These are phyloP conservation scores for Aspergillus conjunctus DNA, from an alignment of 495 filamentous ascomycete species.

Conservation along the genomic window DNA sequence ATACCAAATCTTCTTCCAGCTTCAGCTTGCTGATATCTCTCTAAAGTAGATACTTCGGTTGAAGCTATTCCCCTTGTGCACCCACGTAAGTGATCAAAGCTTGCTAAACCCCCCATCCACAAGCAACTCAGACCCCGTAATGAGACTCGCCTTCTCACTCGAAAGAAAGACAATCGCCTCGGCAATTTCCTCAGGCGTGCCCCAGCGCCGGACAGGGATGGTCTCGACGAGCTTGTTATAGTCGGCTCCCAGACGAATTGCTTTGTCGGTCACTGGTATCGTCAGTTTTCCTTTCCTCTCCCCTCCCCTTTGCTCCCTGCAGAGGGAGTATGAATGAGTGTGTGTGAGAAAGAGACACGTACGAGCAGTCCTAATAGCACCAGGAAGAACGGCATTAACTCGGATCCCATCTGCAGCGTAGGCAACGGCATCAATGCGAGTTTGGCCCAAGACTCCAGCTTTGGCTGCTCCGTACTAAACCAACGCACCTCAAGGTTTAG, in stretches of 20 bases:
- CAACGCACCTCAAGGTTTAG: no score
- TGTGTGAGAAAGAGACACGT: not conserved
- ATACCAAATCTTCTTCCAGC: no score
- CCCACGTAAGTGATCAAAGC: not conserved
- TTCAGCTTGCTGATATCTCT: no score
- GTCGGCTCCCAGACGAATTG: conserved; percentile 11
- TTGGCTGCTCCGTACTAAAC: conserved; percentile 15
- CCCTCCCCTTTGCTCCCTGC: not conserved
- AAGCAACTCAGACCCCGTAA: conserved; percentile 39
- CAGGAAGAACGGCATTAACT: conserved; percentile 16
- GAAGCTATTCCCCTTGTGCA: not conserved
- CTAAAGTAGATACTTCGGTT: no score
- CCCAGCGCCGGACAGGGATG: conserved; percentile 37
- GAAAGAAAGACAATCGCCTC: conserved; percentile 41
- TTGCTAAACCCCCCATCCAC: conserved; percentile 32
- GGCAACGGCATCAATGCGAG: conserved; percentile 19
- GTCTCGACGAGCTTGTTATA: conserved; percentile 9
- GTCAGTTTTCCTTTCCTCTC: no score
- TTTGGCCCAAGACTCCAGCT: conserved; percentile 18
- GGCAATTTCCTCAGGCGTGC: conserved; percentile 40
- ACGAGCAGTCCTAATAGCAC: conserved; percentile 19
- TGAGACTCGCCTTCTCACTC: conserved; percentile 37
- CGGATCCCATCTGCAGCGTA: conserved; percentile 18
- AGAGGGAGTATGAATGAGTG: not conserved
- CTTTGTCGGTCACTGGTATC: not conserved